phyloP scores from a whole-genome alignment of 306 rosid species.

The Prunus kanzakura region DNA sequence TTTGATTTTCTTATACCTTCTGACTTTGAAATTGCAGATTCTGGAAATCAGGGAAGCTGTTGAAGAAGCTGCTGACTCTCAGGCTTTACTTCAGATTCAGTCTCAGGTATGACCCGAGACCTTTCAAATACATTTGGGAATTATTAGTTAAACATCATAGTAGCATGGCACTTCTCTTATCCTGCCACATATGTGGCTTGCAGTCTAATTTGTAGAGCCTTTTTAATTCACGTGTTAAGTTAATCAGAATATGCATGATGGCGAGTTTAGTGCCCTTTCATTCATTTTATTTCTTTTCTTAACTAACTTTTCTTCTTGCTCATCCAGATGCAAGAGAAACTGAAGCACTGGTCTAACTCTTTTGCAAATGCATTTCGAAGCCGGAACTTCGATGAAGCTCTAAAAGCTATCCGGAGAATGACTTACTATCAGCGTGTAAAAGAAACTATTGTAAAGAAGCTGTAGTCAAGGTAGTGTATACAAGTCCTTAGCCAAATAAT shows the following conservation, averaged over 20 bases:
- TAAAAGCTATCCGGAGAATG: slow-evolving; percentile 61
- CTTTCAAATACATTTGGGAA: background rate
- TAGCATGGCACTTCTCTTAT: background rate
- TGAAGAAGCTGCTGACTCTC: slow-evolving; percentile 73
- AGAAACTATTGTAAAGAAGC: slow-evolving; percentile 72
- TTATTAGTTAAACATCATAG: background rate
- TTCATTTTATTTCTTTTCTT: background rate
- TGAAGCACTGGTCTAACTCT: slow-evolving; percentile 57
- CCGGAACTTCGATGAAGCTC: slow-evolving; percentile 62
- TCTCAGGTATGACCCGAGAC: slow-evolving; percentile 46
- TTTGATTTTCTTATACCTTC: background rate
- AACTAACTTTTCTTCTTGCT: slow-evolving; percentile 14
- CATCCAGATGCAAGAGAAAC: slow-evolving; percentile 76
- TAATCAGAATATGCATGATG: background rate
- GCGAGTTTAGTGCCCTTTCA: background rate
- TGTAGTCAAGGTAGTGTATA: slow-evolving; percentile 39
- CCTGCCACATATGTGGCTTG: background rate
- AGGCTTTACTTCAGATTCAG: slow-evolving; percentile 55
- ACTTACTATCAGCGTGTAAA: slow-evolving; percentile 77
- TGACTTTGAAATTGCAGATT: slow-evolving; percentile 49
- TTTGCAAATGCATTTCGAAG: slow-evolving; percentile 54
- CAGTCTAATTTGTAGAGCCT: background rate
- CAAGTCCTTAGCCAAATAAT: background rate
- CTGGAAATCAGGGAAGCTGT: slow-evolving; percentile 94
- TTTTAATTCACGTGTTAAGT: background rate